Evolutionary conservation across 805 yeast species (phyloP), one percentile per base, ranked within the genome.

Genomic region (Hermanozyma aechmeae): DNA sequence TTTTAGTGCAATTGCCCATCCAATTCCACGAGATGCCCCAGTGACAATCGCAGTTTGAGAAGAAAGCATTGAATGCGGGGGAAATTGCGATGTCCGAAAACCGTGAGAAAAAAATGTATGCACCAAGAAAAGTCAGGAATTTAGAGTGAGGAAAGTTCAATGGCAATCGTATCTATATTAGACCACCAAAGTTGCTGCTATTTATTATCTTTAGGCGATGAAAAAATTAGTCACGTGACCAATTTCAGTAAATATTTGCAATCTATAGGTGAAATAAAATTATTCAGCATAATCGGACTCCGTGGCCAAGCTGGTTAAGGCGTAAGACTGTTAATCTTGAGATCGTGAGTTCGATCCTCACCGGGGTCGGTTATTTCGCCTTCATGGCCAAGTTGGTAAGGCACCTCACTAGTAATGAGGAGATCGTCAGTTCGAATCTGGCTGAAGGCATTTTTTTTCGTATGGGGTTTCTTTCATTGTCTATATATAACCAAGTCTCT

Each of bases 11-110:
- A 81, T 67, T 0, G 65, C 64, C 3, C 60, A 52, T 0, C 92
- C 92, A 10, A 80, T 56, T 0, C 92, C 89, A 25, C 67, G 54
- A 0, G 86, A 74, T 0, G 79, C 86, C 1, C 92, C 92, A 0
- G 85, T 78, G 2, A 79, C 51, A 4, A 73, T 39, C 0, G 76
- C 78, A n/a, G 62, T 61, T 32, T 44, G 47, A n/a, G n/a, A n/a
- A n/a, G n/a, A n/a, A n/a, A n/a, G n/a, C n/a, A n/a, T n/a, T n/a
- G n/a, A n/a, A n/a, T n/a, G n/a, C n/a, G n/a, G n/a, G n/a, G n/a
- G n/a, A n/a, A n/a, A n/a, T n/a, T n/a, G n/a, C n/a, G n/a, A n/a
- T n/a, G n/a, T n/a, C n/a, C n/a, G n/a, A n/a, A n/a, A n/a, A n/a
- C n/a, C n/a, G n/a, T n/a, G n/a, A n/a, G n/a, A n/a, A n/a, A n/a